Evolutionary conservation across 768 basidiomycete genomes (phyloP).

Genomic region (Lentinula guzmanii): DNA sequence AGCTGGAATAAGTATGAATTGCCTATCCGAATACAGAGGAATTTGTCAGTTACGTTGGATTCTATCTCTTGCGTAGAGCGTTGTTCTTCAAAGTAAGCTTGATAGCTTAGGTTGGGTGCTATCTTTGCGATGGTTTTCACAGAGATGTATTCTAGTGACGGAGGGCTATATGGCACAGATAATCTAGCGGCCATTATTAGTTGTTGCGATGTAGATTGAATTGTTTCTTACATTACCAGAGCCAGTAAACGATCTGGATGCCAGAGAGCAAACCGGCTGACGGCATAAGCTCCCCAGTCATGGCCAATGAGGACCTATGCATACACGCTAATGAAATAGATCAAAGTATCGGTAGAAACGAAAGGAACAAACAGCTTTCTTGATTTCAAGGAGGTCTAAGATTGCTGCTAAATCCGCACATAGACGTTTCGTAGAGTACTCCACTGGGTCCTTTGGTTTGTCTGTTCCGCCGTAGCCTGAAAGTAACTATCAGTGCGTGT

Average conservation of each 20-base stretch:
- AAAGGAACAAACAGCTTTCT: slow-evolving; percentile 42
- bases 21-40: not conserved
- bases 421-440: slow-evolving; percentile 56
- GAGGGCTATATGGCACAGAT: slow-evolving; percentile 64
- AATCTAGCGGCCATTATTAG: slow-evolving; percentile 33
- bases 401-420: slow-evolving; percentile 61
- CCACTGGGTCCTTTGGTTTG: slow-evolving; percentile 46
- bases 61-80: slow-evolving; percentile 52
- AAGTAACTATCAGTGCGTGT: slow-evolving; percentile 4
- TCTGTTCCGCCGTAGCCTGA: slow-evolving; percentile 60
- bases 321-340: not conserved
- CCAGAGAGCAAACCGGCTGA: slow-evolving; percentile 66
- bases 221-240: slow-evolving; percentile 48
- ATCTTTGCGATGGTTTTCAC: slow-evolving; percentile 43
- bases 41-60: slow-evolving; percentile 35
- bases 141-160: slow-evolving; percentile 39
- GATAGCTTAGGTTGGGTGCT: slow-evolving; percentile 60
- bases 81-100: slow-evolving; percentile 55
- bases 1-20: slow-evolving; percentile 22
- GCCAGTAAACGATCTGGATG: slow-evolving; percentile 57
- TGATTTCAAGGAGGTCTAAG: slow-evolving; percentile 48
- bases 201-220: not conserved
- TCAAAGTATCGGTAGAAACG: not conserved
- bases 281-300: slow-evolving; percentile 72
- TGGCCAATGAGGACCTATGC: slow-evolving; percentile 64